Evolutionary conservation across 2,329 filamentous ascomycete species (phyloP), one percentile per base, ranked within the genome.

Genomic region (Xylaria sp.): DNA sequence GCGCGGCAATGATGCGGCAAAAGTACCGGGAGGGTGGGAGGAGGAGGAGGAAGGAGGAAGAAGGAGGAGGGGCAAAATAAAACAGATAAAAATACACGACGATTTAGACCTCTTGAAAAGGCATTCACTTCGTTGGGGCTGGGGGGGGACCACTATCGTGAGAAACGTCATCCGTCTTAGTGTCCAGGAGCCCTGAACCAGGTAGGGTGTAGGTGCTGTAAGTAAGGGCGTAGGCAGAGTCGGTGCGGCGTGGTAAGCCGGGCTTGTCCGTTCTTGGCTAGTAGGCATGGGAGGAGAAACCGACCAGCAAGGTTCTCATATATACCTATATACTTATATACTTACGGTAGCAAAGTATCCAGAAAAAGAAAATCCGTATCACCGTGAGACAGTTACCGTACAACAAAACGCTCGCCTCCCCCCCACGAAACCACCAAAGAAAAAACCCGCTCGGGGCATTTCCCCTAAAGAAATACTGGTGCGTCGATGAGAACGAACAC

Each of bases 1-100:
- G 64, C 64, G 60, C 55, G 29, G 42, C 33, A 13, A 31, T 51
- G 55, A 39, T 47, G 51, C 58, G 51, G 47, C 45, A 33, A 42
- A 22, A 36, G 13, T 10, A 13, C 53, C 39, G 44, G 44, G 33
- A 57, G 27, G 42, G 17, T 22, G 44, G 61, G 17, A 61, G 45
- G 49, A 7, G 33, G 47, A 29, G 33, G 17, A 20, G 9, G 2
- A 39, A 36, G 22, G n/a, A 20, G 31, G 13, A 38, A 38, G 5
- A 15, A 50, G 11, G 20, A 20, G 15, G 33, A 49, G 15, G 25
- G 31, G 44, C 44, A 22, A 22, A 10, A 20, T 45, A 45, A 36
- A 36, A 39, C 15, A 39, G 38, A 17, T 15, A 39, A 15, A n/a
- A n/a, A n/a, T n/a, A n/a, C n/a, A n/a, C n/a, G n/a, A n/a, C n/a